These are phyloP conservation scores for Penicillium janthinellum DNA, from an alignment of 2,329 filamentous ascomycete genomes.

Conservation along the genomic window DNA sequence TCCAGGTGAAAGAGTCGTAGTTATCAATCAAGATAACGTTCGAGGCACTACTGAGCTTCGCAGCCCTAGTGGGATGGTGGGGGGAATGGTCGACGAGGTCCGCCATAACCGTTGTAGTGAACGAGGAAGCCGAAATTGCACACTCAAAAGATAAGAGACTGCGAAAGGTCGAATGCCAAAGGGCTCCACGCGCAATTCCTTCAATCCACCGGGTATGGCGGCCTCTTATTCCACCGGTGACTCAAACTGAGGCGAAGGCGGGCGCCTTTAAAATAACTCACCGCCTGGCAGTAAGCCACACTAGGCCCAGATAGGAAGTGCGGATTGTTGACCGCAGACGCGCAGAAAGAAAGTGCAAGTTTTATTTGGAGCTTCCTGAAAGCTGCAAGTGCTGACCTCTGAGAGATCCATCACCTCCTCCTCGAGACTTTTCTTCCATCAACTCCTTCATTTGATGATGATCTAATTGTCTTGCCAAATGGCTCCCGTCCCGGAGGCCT, in stretches of 20 bases:
- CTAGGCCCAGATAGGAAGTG: constrained; percentile 41
- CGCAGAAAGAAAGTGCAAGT: constrained; percentile 31
- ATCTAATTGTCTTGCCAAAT: constrained; percentile 54
- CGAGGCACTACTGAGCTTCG: constrained; percentile 74
- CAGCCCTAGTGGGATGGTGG: constrained; percentile 70
- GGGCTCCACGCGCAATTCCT: neutral
- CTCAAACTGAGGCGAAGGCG: constrained; percentile 13
- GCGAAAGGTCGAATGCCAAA: neutral
- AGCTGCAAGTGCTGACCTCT: constrained; percentile 23
- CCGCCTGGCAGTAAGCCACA: constrained; percentile 38
- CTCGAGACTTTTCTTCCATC: constrained; percentile 6
- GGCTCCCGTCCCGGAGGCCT: constrained; percentile 71
- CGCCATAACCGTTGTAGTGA: constrained; percentile 33
- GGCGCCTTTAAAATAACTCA: constrained; percentile 18
- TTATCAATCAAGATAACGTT: constrained; percentile 98
- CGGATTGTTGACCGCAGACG: constrained; percentile 41
- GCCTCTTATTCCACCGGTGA: constrained; percentile 6
- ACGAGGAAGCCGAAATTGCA: neutral
- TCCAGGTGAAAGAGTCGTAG: constrained; percentile 99
- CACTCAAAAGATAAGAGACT: neutral
- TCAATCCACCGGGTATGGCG: neutral
- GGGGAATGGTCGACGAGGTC: constrained; percentile 79
- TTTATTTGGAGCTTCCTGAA: constrained; percentile 32
- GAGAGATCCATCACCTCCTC: neutral
- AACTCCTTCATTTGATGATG: constrained; percentile 37